Base-by-base conservation (phyloP, 2,329 filamentous ascomycete species). In the Verticillium nubilum region DNA sequence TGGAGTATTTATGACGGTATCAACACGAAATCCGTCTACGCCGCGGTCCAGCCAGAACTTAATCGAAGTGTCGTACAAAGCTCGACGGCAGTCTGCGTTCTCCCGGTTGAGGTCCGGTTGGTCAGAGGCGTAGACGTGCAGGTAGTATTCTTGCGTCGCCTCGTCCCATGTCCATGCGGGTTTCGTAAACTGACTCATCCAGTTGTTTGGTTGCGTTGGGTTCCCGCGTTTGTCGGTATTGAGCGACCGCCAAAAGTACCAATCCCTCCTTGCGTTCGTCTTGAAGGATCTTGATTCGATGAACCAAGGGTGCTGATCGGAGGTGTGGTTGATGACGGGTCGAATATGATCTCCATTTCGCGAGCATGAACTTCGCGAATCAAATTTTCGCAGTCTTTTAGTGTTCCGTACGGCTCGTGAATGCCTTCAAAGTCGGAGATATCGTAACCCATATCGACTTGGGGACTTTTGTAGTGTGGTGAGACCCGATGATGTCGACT, bases 31-130 rank as follows among this genome's bases (percentile, higher is more conserved):
- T 0, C 87, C 87, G 58, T 86, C 81, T 0, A 88, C 83, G 1
- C 88, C 88, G 26, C 82, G 82, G 59, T 88, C 77, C 1, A 92
- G 79, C 89, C 90, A 93, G 69, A 92, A 92, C 5, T 81, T 79
- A 78, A 90, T 86, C 10, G 86, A 80, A 52, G 81, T 78, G 52
- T 87, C 78, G 69, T 90, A 87, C 7, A 91, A 85, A 0, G 88
- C 89, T 50, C 81, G 73, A 5, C 88, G 80, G 0, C 88, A 83
- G 1, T 83, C 83, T 0, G 79, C 76, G 60, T 87, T 87, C 65
- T 92, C 87, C 88, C 89, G 93, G 72, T 93, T 92, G 13, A 93
- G 78, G 65, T 93, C 90, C 0, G 90, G 89, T 67, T 92, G 89
- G 61, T 88, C 83, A 2, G 80, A 79, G 4, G 85, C 84, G 69